These are phyloP conservation scores for Gracilaria gracilis DNA, from an alignment of 23 red algal species.

Conservation along the genomic window DNA sequence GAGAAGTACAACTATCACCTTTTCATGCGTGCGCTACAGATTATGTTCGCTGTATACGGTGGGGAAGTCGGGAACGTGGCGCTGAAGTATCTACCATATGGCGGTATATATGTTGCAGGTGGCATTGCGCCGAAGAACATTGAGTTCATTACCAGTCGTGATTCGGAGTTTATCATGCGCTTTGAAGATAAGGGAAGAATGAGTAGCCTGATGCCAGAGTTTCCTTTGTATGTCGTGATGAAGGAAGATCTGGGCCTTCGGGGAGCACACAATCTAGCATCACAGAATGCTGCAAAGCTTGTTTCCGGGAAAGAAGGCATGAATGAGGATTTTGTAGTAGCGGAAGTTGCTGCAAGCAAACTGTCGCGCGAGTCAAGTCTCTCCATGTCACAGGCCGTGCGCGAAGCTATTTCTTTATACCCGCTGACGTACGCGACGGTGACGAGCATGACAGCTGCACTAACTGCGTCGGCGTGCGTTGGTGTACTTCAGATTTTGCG, in stretches of 20 bases:
- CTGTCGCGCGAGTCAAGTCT: conserved; percentile 22
- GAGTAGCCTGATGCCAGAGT: conserved; percentile 68
- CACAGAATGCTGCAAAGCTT: conserved; percentile 58
- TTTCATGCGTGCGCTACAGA: conserved; percentile 79
- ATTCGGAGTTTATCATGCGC: conserved; percentile 79
- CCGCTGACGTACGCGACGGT: conserved; percentile 64
- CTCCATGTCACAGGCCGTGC: conserved; percentile 42
- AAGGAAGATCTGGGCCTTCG: conserved; percentile 96
- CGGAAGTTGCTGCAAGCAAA: neutral
- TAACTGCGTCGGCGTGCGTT: conserved; percentile 54
- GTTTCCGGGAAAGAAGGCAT: neutral
- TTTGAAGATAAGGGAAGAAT: conserved; percentile 88
- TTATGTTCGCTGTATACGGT: conserved; percentile 93
- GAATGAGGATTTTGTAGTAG: neutral
- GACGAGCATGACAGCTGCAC: conserved; percentile 47
- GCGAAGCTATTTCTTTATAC: conserved; percentile 48
- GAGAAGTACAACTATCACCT: conserved; percentile 86
- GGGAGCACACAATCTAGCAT: conserved; percentile 92
- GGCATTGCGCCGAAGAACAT: conserved; percentile 98
- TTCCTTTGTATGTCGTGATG: conserved; percentile 88
- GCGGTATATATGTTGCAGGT: conserved; percentile 93
- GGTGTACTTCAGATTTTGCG: conserved; percentile 37
- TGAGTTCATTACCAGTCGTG: conserved; percentile 70
- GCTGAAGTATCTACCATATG: conserved; percentile 92
- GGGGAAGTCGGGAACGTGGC: conserved; percentile 88